Conservation (phyloP, 768 basidiomycete genomes). For the Pulveroboletus sp. region DNA sequence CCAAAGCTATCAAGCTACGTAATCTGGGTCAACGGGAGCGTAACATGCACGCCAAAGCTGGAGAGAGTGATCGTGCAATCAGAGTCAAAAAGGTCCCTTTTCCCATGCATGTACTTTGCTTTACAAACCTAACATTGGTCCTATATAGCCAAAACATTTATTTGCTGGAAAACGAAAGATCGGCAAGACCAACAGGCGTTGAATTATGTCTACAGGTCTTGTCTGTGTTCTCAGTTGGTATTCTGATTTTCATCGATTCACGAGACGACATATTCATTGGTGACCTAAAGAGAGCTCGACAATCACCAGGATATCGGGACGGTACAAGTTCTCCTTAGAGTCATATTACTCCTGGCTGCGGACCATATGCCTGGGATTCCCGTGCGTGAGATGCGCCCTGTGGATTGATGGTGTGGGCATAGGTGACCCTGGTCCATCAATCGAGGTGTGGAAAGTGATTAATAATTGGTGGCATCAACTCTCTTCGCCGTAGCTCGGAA, state of each 20-base stretch:
- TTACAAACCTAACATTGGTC: conserved; percentile 4
- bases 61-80: conserved; percentile 83
- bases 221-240: conserved; percentile 4
- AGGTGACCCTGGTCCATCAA: neutral
- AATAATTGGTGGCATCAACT: neutral
- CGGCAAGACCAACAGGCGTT: conserved; percentile 79
- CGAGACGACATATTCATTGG: neutral
- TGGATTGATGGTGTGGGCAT: neutral
- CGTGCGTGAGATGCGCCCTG: neutral
- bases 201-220: conserved; percentile 16
- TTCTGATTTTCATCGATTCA: neutral
- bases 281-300: neutral
- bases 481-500: neutral
- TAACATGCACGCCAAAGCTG: conserved; percentile 85
- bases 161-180: conserved; percentile 81
- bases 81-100: conserved; percentile 71
- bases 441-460: neutral
- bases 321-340: neutral
- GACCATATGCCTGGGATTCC: neutral
- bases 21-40: conserved; percentile 84
- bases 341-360: neutral
- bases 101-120: neutral
- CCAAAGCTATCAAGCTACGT: conserved; percentile 75
- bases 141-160: conserved; percentile 73
- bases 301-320: neutral